Conservation (phyloP, 139 green algal species). For the Haematococcus lacustris region DNA sequence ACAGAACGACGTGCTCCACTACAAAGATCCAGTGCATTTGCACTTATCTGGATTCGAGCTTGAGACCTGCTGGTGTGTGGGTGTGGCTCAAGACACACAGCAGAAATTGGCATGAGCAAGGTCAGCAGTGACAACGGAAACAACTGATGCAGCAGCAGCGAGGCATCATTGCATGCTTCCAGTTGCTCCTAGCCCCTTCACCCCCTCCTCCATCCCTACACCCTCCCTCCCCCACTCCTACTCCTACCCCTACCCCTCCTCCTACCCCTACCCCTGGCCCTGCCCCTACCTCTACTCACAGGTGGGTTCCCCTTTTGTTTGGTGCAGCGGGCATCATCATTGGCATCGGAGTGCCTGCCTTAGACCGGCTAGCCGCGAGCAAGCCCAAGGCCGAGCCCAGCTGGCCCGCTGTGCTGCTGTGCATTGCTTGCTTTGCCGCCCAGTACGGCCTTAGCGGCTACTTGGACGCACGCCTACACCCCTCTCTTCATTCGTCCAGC, state of each 20-base stretch:
- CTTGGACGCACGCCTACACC: no score
- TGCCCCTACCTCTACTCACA: no score
- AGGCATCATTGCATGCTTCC: neutral
- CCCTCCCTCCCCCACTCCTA: no score
- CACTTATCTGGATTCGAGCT: conserved; percentile 8
- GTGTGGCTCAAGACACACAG: no score
- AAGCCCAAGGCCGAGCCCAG: neutral
- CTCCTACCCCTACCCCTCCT: no score
- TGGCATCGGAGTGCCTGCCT: conserved; percentile 22
- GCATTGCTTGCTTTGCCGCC: conserved; percentile 20
- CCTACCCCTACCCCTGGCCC: no score
- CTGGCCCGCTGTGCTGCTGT: conserved; percentile 12
- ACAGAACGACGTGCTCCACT: conserved; percentile 30
- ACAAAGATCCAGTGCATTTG: conserved; percentile 9
- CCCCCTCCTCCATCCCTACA: no score
- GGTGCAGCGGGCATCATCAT: conserved; percentile 36
- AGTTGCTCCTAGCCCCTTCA: neutral
- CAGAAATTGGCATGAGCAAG: no score
- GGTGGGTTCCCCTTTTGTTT: conserved; percentile 45
- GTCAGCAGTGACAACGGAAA: no score
- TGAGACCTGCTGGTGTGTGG: conserved; percentile 15
- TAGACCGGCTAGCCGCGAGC: neutral
- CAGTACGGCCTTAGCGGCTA: conserved; percentile 20
- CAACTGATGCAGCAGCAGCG: no score
- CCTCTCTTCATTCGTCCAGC: no score